A percentile compares a stretch with the other conserved stretches of the same genome.
Evolutionary conservation across 1,139 yeast genomes (phyloP).

Genomic region (Taphrina pruni): DNA sequence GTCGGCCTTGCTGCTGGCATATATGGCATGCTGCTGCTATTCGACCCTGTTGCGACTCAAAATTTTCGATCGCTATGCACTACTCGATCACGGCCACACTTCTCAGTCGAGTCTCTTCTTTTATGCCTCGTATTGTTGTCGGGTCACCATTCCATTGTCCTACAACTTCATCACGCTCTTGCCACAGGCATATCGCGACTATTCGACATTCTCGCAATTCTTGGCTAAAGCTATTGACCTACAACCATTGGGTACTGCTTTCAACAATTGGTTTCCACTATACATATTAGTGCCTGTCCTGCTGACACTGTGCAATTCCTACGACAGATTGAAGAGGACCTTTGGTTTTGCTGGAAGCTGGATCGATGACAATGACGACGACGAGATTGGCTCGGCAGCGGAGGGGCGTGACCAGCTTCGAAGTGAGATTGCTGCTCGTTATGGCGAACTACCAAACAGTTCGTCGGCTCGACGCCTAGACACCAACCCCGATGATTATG

Average conservation of each 20-base stretch:
- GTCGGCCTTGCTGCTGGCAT: conserved; percentile 61
- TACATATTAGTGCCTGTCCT: conserved; percentile 70
- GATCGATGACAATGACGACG: conserved; percentile 20
- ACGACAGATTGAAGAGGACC: conserved; percentile 11
- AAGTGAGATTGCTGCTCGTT: conserved; percentile 6
- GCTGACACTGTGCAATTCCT: conserved; percentile 62
- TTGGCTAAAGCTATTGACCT: conserved; percentile 76
- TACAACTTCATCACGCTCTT: conserved; percentile 73
- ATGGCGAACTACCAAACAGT: conserved; percentile 18
- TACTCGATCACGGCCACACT: conserved; percentile 66
- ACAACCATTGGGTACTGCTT: conserved; percentile 72
- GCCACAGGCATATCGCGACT: conserved; percentile 52
- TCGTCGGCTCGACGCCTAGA: neutral
- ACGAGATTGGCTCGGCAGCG: conserved; percentile 16
- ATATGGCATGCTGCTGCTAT: conserved; percentile 71
- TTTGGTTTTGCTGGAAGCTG: conserved; percentile 9
- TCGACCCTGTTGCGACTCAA: conserved; percentile 70
- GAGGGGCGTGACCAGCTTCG: conserved; percentile 14
- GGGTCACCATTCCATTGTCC: conserved; percentile 80
- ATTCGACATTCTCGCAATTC: conserved; percentile 59
- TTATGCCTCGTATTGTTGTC: conserved; percentile 79
- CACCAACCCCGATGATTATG: neutral
- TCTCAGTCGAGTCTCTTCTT: conserved; percentile 78
- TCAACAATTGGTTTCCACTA: conserved; percentile 78
- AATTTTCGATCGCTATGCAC: conserved; percentile 75